Conservation (phyloP, 2,329 filamentous ascomycete species). For the Drechmeria coniospora region DNA sequence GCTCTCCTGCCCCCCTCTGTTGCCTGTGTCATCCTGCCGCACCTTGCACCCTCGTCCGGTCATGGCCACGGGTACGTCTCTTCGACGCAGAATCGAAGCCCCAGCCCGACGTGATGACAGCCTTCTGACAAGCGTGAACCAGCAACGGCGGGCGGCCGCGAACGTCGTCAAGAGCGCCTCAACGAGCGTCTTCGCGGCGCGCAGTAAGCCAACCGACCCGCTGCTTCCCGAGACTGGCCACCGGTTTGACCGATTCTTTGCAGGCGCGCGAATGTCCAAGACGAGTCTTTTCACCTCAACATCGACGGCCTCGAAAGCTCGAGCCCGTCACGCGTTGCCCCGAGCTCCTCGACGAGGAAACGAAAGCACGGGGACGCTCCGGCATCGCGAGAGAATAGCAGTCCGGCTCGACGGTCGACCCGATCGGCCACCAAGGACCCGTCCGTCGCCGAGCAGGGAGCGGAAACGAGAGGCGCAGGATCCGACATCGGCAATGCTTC, state of each 20-base stretch:
- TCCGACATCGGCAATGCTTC: background rate
- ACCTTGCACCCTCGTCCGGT: too few species aligned
- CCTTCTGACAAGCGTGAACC: background rate
- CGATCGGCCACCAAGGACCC: conserved; percentile 9
- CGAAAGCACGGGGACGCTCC: conserved; percentile 17
- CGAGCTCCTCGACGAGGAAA: conserved; percentile 34
- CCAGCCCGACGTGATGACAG: too few species aligned
- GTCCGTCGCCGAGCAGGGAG: conserved; percentile 16
- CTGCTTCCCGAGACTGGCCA: too few species aligned
- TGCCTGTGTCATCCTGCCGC: too few species aligned
- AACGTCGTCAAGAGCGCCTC: conserved; percentile 46
- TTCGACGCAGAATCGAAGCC: too few species aligned
- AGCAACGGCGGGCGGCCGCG: conserved; percentile 13
- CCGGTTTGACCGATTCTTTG: too few species aligned
- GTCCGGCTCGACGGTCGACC: conserved; percentile 6
- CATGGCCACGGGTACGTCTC: too few species aligned
- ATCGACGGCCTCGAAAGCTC: conserved; percentile 26
- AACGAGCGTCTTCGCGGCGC: conserved; percentile 50
- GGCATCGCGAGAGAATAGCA: conserved; percentile 2
- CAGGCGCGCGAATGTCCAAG: conserved; percentile 40
- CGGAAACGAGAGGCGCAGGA: conserved; percentile 11
- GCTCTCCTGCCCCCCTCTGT: too few species aligned
- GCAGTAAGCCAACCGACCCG: conserved; percentile 27
- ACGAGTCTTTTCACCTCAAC: conserved; percentile 43
- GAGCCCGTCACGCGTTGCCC: conserved; percentile 17